Percentiles rank a stretch among this genome's conserved stretches.
phyloP scores from a whole-genome alignment of 129 eudicot genomes.

The Ambrosia trifida region DNA sequence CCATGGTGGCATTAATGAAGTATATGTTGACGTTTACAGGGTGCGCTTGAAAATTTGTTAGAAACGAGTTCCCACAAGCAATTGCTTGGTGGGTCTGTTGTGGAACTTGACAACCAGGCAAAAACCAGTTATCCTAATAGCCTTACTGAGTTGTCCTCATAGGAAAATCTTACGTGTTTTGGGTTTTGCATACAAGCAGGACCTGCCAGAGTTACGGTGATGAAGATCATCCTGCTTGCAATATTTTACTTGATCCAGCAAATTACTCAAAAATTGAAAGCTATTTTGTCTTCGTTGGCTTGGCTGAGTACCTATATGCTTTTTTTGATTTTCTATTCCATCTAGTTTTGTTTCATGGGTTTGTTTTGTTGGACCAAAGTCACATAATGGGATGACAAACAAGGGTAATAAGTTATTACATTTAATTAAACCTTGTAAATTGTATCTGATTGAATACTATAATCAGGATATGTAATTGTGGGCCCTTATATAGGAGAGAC shows the following conservation, averaged over 20 bases:
- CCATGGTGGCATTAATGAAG: conserved; percentile 12
- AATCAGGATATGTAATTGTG: no score
- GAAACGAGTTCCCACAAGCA: conserved; percentile 87
- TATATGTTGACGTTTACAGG: conserved; percentile 45
- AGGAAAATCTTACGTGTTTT: conserved; percentile 84
- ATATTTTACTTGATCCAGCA: conserved; percentile 69
- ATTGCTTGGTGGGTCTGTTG: conserved; percentile 73
- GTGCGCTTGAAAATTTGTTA: conserved; percentile 90
- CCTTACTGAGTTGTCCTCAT: conserved; percentile 65
- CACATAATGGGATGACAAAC: no score
- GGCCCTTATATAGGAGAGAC: no score
- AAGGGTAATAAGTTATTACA: no score
- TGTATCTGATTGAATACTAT: no score
- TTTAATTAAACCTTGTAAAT: no score
- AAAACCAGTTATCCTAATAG: conserved; percentile 55
- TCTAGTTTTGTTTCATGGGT: background rate
- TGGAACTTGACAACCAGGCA: conserved; percentile 53
- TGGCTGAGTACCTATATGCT: conserved; percentile 61
- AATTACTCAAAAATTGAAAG: conserved; percentile 82
- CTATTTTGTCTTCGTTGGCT: conserved; percentile 74
- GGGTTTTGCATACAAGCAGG: conserved; percentile 96
- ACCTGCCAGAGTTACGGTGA: conserved; percentile 73
- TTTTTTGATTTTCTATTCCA: background rate
- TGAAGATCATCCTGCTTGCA: conserved; percentile 84
- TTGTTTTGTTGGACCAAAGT: conserved; percentile 1